A percentile compares a stretch with the other conserved stretches of the same genome.
These are phyloP conservation scores for Sindora glabra DNA, from an alignment of 306 rosid genomes.

Conservation along the genomic window DNA sequence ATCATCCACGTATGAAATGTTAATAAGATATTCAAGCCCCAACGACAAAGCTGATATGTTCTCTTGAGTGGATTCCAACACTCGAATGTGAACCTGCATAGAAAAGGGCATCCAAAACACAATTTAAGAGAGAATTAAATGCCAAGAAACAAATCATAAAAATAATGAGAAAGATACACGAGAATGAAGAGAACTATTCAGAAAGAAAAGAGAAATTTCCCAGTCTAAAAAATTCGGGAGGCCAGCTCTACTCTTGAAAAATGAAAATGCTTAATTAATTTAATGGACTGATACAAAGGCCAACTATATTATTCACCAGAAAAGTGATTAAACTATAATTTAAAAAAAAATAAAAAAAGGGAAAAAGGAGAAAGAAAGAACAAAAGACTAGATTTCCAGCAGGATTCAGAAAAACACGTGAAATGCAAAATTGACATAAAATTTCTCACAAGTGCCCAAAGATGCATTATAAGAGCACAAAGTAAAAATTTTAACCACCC, in stretches of 20 bases:
- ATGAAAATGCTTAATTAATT: neutral
- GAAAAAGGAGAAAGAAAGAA: no score
- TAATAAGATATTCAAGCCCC: constrained; percentile 95
- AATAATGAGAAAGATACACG: neutral
- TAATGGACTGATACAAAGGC: neutral
- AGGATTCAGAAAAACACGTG: no score
- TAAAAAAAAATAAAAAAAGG: no score
- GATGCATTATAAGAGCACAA: no score
- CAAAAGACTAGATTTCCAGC: no score
- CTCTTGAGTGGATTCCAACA: constrained; percentile 70
- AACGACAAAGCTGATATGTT: constrained; percentile 56
- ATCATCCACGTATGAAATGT: constrained; percentile 92
- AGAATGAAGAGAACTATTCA: neutral
- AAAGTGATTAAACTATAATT: neutral
- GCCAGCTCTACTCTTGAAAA: neutral
- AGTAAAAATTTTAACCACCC: no score
- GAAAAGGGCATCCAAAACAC: neutral
- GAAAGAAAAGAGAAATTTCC: neutral
- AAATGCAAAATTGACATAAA: no score
- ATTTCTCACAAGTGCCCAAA: no score
- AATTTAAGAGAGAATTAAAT: neutral
- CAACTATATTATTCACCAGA: neutral
- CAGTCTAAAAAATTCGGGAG: neutral
- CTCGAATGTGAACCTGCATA: constrained; percentile 72
- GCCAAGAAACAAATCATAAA: neutral